Evolutionary conservation across 495 filamentous ascomycete genomes (phyloP).

Genomic region (Polyplosphaeria fusca): DNA sequence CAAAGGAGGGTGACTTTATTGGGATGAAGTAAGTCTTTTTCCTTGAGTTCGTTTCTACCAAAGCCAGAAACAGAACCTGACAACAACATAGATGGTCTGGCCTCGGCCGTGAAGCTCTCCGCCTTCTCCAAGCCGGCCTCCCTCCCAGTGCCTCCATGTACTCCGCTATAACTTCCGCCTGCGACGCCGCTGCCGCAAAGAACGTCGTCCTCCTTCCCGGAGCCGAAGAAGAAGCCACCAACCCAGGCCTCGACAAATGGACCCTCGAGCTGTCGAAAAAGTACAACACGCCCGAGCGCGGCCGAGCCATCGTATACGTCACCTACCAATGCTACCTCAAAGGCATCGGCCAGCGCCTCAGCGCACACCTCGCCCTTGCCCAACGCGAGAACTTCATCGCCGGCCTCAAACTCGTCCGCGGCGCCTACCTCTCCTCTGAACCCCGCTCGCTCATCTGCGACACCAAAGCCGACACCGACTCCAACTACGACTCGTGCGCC

Average conservation of each 20-base stretch:
- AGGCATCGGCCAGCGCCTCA: slow-evolving; percentile 61
- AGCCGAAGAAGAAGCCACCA: slow-evolving; percentile 79
- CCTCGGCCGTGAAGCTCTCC: slow-evolving; percentile 74
- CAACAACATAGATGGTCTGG: slow-evolving; percentile 63
- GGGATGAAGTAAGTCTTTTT: slow-evolving; percentile 65
- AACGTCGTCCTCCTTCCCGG: slow-evolving; percentile 80
- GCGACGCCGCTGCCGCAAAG: slow-evolving; percentile 66
- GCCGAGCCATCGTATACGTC: slow-evolving; percentile 63
- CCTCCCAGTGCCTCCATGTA: slow-evolving; percentile 62
- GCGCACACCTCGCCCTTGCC: slow-evolving; percentile 64
- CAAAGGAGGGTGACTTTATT: slow-evolving; percentile 74
- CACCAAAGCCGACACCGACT: slow-evolving; percentile 77
- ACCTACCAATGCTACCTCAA: slow-evolving; percentile 87
- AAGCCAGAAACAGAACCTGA: background rate
- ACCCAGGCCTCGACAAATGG: slow-evolving; percentile 84
- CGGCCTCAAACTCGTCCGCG: slow-evolving; percentile 88
- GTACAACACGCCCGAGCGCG: slow-evolving; percentile 62
- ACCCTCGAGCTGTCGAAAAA: slow-evolving; percentile 69
- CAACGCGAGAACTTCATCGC: slow-evolving; percentile 68
- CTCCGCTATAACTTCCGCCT: slow-evolving; percentile 69
- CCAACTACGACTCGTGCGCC: slow-evolving; percentile 60
- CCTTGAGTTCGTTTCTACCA: background rate
- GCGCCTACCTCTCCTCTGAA: slow-evolving; percentile 82
- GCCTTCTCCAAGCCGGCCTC: slow-evolving; percentile 55
- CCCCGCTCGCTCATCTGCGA: slow-evolving; percentile 74